phyloP scores from a whole-genome alignment of 2,329 filamentous ascomycete species.

The Colletotrichum gigasporum region DNA sequence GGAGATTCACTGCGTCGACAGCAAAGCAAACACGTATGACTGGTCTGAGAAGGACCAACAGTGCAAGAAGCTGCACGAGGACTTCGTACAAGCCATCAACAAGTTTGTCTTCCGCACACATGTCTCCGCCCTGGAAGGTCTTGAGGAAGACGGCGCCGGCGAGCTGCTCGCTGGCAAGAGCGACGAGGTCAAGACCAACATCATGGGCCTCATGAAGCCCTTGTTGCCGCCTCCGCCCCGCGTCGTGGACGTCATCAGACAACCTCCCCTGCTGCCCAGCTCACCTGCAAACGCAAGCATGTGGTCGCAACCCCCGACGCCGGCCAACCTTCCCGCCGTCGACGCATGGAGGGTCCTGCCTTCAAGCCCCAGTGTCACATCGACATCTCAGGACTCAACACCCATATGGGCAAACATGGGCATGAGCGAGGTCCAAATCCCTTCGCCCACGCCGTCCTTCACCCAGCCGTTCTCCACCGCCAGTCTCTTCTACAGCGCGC shows the following conservation, averaged over 20 bases:
- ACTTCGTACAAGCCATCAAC: constrained; percentile 96
- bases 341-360: constrained; percentile 92
- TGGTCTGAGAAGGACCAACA: constrained; percentile 98
- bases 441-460: constrained; percentile 83
- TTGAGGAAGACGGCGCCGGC: constrained; percentile 95
- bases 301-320: constrained; percentile 75
- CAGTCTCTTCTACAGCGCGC: constrained; percentile 81
- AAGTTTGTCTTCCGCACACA: constrained; percentile 94
- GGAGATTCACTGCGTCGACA: constrained; percentile 91
- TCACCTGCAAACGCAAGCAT: constrained; percentile 77
- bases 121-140: constrained; percentile 88
- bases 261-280: constrained; percentile 85
- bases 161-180: constrained; percentile 92
- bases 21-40: constrained; percentile 87
- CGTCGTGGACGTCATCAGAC: constrained; percentile 88
- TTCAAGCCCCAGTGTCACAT: constrained; percentile 84
- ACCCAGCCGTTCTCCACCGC: constrained; percentile 81
- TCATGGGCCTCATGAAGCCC: constrained; percentile 87
- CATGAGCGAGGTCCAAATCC: constrained; percentile 77
- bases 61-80: constrained; percentile 96
- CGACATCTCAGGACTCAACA: constrained; percentile 74
- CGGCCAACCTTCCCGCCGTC: constrained; percentile 73
- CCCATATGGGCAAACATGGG: constrained; percentile 83
- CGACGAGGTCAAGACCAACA: constrained; percentile 89
- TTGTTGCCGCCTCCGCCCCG: constrained; percentile 87